A percentile compares a stretch with the other conserved stretches of the same genome.
Conservation (phyloP, 192 early-diverging fungal genomes). For the Backusella liffmaniae region DNA sequence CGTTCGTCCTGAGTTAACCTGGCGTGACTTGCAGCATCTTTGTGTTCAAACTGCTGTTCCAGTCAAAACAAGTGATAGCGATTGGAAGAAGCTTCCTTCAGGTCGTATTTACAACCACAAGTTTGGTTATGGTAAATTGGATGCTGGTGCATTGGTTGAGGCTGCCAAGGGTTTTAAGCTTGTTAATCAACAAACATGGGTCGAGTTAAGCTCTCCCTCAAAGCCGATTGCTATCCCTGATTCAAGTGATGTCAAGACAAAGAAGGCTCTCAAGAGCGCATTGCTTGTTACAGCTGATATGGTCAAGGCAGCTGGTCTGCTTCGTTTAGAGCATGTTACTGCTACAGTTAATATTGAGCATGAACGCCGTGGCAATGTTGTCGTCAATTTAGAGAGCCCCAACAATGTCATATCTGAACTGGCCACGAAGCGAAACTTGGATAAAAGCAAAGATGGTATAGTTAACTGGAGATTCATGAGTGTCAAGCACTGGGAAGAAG, state of each 20-base stretch:
- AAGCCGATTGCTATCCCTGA: conserved; percentile 61
- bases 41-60: conserved; percentile 73
- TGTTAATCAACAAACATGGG: conserved; percentile 62
- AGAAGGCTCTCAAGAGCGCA: conserved; percentile 38
- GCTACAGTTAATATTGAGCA: conserved; percentile 81
- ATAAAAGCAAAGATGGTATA: conserved; percentile 67
- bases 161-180: conserved; percentile 61
- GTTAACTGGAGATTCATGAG: conserved; percentile 87
- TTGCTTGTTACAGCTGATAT: conserved; percentile 51
- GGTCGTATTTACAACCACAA: conserved; percentile 84
- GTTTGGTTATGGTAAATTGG: conserved; percentile 89
- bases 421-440: conserved; percentile 58
- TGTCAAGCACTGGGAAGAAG: conserved; percentile 94
- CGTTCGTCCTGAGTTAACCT: conserved; percentile 80
- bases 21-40: conserved; percentile 89
- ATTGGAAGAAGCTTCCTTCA: conserved; percentile 66
- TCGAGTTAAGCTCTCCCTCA: conserved; percentile 39
- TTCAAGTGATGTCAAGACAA: conserved; percentile 30
- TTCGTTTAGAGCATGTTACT: conserved; percentile 78
- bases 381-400: conserved; percentile 72
- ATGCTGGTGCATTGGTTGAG: conserved; percentile 76
- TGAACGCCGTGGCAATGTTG: conserved; percentile 73
- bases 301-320: conserved; percentile 54
- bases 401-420: conserved; percentile 62
- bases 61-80: conserved; percentile 60